Evolutionary conservation across 306 rosid genomes (phyloP), one percentile per base, ranked within the genome.

Genomic region (Crotalaria pallida): DNA sequence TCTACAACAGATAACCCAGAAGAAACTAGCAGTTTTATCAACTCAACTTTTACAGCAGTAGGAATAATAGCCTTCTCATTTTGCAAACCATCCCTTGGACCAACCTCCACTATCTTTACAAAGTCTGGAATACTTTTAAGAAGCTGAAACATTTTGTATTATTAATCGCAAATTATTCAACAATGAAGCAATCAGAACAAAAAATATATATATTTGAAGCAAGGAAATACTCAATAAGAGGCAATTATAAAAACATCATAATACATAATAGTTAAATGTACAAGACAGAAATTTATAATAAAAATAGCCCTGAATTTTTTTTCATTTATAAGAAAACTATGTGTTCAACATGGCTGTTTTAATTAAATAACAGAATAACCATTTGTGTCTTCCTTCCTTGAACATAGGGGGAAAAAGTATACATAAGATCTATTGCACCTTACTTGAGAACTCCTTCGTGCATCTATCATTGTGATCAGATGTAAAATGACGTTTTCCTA

Each of bases 21-120:
- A 71, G 96, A 88, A 74, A 85, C 96, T 48, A 90, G 82, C 81
- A 85, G 77, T 74, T 87, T 82, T 75, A 93, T 90, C 79, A 93
- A 81, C 69, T 81, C 84, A 72, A 90, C 84, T 86, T 93, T 90
- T 29, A 88, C 87, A 60, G 77, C 27, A 51, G 96, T 82, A n/a
- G 98, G 97, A 64, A 93, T 82, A 69, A 83, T 76, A 69, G 81
- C 66, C 76, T 84, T 93, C 89, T 93, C 97, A 67, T 93, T 93
- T 79, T 93, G 98, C 38, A 90, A 84, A 69, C 98, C 96, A 82
- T 93, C 98, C 73, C 98, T 86, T 22, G 90, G 84, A 79, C 96
- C 96, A 69, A 90, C 98, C 83, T 93, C 98, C 66, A 90, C 97
- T 47, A 93, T 90, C 85, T 87, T 93, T 27, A 93, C 92, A 73